Evolutionary conservation across 192 early-diverging fungal species (phyloP).

Genomic region (Coemansia sp.): DNA sequence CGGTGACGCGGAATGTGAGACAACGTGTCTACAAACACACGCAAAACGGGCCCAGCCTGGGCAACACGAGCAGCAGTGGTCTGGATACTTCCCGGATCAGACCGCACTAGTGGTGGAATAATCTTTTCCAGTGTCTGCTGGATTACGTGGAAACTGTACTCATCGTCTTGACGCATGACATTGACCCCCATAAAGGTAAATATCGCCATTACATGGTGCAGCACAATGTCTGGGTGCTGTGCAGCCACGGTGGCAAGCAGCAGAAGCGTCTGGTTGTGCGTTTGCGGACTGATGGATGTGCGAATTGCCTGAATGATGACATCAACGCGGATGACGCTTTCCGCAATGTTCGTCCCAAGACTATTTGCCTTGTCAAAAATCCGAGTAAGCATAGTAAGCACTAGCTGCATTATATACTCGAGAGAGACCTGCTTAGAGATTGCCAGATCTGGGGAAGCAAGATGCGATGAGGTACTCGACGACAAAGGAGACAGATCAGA

Average conservation of each 20-base stretch:
- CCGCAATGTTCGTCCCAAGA: slow-evolving; percentile 26
- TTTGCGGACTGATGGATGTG: slow-evolving; percentile 89
- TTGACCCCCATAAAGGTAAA: slow-evolving; percentile 99
- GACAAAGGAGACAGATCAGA: slow-evolving; percentile 26
- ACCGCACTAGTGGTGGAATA: slow-evolving; percentile 69
- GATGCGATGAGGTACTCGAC: not conserved
- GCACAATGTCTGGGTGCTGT: slow-evolving; percentile 77
- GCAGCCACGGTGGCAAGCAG: slow-evolving; percentile 85
- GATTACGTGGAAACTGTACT: slow-evolving; percentile 95
- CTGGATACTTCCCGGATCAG: not conserved
- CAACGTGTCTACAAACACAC: slow-evolving; percentile 90
- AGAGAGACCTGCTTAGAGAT: slow-evolving; percentile 58
- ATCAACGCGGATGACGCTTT: slow-evolving; percentile 78
- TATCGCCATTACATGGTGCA: slow-evolving; percentile 92
- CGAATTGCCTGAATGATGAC: slow-evolving; percentile 85
- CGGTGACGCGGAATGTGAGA: slow-evolving; percentile 92
- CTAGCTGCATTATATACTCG: slow-evolving; percentile 88
- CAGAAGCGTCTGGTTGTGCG: slow-evolving; percentile 84
- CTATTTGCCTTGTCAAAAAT: slow-evolving; percentile 51
- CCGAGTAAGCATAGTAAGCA: slow-evolving; percentile 67
- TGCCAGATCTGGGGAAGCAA: slow-evolving; percentile 27
- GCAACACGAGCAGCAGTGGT: slow-evolving; percentile 24
- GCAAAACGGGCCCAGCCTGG: slow-evolving; percentile 73
- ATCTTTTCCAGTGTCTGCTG: slow-evolving; percentile 85
- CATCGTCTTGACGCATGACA: slow-evolving; percentile 92